phyloP scores from a whole-genome alignment of 495 filamentous ascomycete genomes.

The Aspergillus baeticus region DNA sequence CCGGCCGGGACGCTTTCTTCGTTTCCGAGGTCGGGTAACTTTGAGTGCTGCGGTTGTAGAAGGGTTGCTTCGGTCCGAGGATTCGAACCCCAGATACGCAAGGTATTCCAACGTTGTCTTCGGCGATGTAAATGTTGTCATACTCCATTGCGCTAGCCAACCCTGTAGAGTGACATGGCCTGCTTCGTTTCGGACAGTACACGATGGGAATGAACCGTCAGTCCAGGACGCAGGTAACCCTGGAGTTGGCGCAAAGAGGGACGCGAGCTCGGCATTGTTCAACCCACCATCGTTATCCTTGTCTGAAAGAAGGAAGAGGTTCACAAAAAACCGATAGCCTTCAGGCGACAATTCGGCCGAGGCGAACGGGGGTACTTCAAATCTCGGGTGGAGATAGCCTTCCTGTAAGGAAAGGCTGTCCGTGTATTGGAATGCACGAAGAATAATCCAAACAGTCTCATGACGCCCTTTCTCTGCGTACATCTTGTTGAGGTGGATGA shows the following conservation, averaged over 20 bases:
- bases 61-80: conserved; percentile 59
- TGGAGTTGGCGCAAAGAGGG: conserved; percentile 90
- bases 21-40: conserved; percentile 85
- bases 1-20: conserved; percentile 72
- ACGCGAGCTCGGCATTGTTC: conserved; percentile 76
- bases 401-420: conserved; percentile 90
- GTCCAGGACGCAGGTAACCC: conserved; percentile 83
- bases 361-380: conserved; percentile 86
- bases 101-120: conserved; percentile 94
- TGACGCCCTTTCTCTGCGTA: conserved; percentile 98
- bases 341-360: conserved; percentile 93
- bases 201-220: conserved; percentile 90
- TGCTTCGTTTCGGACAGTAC: conserved; percentile 91
- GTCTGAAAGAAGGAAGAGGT: conserved; percentile 90
- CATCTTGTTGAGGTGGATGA: conserved; percentile 87
- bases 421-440: conserved; percentile 95
- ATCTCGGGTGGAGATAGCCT: conserved; percentile 86
- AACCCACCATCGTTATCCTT: conserved; percentile 97
- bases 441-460: conserved; percentile 95
- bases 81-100: conserved; percentile 87
- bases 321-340: conserved; percentile 96
- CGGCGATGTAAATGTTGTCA: conserved; percentile 96
- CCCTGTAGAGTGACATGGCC: conserved; percentile 95
- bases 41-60: conserved; percentile 82
- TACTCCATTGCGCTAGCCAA: conserved; percentile 98